Percentiles rank a stretch among this genome's conserved stretches.
Evolutionary conservation across 345 rosid species (phyloP).

Genomic region (Combretum micranthum): DNA sequence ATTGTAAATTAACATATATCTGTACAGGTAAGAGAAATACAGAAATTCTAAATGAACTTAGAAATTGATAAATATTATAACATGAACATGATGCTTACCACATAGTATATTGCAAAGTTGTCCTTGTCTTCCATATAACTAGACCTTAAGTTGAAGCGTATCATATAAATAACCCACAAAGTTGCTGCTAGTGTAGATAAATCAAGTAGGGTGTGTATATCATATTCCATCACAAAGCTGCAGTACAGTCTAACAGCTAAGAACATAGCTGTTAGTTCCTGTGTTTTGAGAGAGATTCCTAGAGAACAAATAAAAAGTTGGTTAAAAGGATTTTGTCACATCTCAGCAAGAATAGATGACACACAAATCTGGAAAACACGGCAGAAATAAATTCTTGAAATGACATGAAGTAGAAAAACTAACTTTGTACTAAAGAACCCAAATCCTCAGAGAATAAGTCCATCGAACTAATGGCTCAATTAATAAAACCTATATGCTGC

Average conservation of each 20-base stretch:
- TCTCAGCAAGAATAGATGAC: not conserved
- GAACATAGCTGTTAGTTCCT: conserved; percentile 92
- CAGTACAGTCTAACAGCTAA: conserved; percentile 89
- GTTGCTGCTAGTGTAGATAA: conserved; percentile 93
- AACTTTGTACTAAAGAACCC: too few relatives aligned
- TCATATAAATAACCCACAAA: conserved; percentile 97
- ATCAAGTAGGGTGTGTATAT: conserved; percentile 92
- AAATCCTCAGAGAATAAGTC: too few relatives aligned
- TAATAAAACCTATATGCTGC: too few relatives aligned
- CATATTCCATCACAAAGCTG: conserved; percentile 98
- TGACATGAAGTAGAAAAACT: too few relatives aligned
- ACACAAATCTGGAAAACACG: not conserved
- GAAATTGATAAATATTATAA: too few relatives aligned
- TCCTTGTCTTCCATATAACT: conserved; percentile 98
- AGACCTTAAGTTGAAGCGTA: conserved; percentile 81
- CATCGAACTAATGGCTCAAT: too few relatives aligned
- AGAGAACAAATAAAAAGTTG: conserved; percentile 20
- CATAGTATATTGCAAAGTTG: conserved; percentile 86
- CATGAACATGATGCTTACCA: conserved; percentile 41
- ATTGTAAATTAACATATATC: too few relatives aligned
- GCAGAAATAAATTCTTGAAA: too few relatives aligned
- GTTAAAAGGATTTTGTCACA: not conserved
- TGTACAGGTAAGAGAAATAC: too few relatives aligned
- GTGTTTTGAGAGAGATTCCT: conserved; percentile 94
- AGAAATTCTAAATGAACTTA: too few relatives aligned